Percentiles rank a stretch among this genome's conserved stretches.
Evolutionary conservation across 2,329 filamentous ascomycete genomes (phyloP).

Genomic region (Aspergillus amoenus): DNA sequence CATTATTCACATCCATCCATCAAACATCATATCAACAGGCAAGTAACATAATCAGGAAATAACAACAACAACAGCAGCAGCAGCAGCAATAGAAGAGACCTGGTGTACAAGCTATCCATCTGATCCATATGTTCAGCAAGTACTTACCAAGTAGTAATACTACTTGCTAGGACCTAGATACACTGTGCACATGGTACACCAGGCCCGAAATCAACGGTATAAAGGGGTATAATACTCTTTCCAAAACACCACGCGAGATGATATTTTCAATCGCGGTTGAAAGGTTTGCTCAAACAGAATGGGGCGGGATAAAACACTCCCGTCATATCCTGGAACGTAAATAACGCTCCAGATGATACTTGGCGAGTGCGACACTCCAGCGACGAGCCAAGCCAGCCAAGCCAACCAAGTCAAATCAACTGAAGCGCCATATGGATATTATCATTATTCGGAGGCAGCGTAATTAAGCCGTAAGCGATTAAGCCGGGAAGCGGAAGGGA

Average conservation of each 20-base stretch:
- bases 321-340: no score
- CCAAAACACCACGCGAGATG: conserved; percentile 11
- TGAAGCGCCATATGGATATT: background rate
- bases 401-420: no score
- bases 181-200: background rate
- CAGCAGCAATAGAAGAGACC: background rate
- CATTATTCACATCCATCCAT: background rate
- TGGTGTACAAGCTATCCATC: background rate
- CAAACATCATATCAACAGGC: background rate
- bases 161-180: no score
- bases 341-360: background rate
- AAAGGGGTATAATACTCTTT: conserved; percentile 25
- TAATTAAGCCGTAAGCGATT: background rate
- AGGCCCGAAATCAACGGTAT: conserved; percentile 19
- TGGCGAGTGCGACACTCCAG: background rate
- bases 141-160: no score
- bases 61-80: no score
- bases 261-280: conserved; percentile 1
- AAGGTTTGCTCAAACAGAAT: background rate
- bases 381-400: background rate
- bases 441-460: background rate
- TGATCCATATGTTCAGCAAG: no score
- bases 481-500: conserved; percentile 30
- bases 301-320: background rate
- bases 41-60: background rate